Percentiles rank a stretch among this genome's conserved stretches.
Conservation (phyloP, 352 stramenopile genomes). For the Globisporangium splendens region DNA sequence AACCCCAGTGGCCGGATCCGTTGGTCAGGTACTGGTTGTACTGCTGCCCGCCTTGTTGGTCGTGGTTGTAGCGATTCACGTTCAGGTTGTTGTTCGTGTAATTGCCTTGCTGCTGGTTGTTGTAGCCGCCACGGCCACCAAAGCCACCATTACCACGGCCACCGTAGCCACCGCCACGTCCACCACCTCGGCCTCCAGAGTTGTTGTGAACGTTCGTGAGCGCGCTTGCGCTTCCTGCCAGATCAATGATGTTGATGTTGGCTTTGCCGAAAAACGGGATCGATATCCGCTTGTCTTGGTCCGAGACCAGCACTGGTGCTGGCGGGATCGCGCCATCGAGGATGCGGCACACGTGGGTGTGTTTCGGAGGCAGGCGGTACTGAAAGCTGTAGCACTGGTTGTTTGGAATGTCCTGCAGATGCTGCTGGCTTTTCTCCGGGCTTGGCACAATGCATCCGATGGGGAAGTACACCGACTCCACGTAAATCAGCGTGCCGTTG, state of each 20-base stretch:
- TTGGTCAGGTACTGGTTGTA: constrained; percentile 81
- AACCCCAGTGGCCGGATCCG: constrained; percentile 73
- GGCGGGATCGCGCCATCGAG: constrained; percentile 47
- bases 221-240: constrained; percentile 46
- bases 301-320: constrained; percentile 40
- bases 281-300: constrained; percentile 61
- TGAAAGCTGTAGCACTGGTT: constrained; percentile 87
- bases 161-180: constrained; percentile 19
- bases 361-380: constrained; percentile 55
- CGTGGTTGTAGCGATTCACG: constrained; percentile 43
- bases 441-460: constrained; percentile 73
- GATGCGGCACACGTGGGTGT: constrained; percentile 50
- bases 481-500: constrained; percentile 65
- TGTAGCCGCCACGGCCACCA: constrained; percentile 19
- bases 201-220: constrained; percentile 62
- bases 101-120: constrained; percentile 25
- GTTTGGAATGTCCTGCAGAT: constrained; percentile 78
- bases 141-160: constrained; percentile 22
- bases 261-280: constrained; percentile 81
- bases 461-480: constrained; percentile 71
- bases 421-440: constrained; percentile 64
- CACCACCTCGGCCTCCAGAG: constrained; percentile 30
- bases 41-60: constrained; percentile 29
- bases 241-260: constrained; percentile 85
- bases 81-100: constrained; percentile 71